A percentile compares a stretch with the other conserved stretches of the same genome.
Conservation (phyloP, 2,329 filamentous ascomycete species). For the Tolypocladium tundrense region DNA sequence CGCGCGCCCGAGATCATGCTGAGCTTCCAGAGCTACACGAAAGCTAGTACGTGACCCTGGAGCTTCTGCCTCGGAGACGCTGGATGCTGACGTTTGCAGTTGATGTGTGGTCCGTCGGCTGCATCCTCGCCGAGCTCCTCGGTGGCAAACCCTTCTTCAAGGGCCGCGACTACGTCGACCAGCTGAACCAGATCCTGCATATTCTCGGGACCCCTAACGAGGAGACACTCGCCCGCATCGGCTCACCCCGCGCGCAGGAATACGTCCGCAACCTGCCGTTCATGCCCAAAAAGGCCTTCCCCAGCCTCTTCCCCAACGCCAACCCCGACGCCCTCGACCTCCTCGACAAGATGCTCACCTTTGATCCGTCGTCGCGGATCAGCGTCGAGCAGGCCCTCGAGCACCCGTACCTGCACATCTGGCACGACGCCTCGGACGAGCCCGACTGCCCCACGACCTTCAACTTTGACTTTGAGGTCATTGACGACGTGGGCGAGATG, state of each 20-base stretch:
- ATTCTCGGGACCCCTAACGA: constrained; percentile 96
- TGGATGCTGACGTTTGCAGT: constrained; percentile 41
- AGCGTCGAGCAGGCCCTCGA: constrained; percentile 91
- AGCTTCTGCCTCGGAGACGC: neutral
- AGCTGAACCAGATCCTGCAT: constrained; percentile 97
- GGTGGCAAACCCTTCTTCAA: constrained; percentile 98
- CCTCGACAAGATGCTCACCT: constrained; percentile 93
- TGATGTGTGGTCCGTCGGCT: constrained; percentile 98
- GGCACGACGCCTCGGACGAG: constrained; percentile 96
- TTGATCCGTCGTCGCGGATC: constrained; percentile 89
- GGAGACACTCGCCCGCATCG: constrained; percentile 86
- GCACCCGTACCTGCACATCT: constrained; percentile 93
- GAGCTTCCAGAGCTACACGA: constrained; percentile 99
- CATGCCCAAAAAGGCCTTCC: constrained; percentile 91
- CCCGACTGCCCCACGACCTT: constrained; percentile 88
- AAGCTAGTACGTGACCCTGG: constrained; percentile 72
- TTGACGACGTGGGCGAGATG: constrained; percentile 92
- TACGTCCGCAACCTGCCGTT: constrained; percentile 93
- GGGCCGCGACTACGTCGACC: constrained; percentile 96
- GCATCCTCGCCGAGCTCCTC: constrained; percentile 90
- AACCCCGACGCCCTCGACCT: constrained; percentile 95
- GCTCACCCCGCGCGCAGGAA: constrained; percentile 90
- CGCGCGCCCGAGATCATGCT: constrained; percentile 96
- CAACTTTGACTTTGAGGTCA: constrained; percentile 97
- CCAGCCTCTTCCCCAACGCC: constrained; percentile 79